These are phyloP conservation scores for Geum urbanum DNA, from an alignment of 306 rosid species.

Conservation along the genomic window DNA sequence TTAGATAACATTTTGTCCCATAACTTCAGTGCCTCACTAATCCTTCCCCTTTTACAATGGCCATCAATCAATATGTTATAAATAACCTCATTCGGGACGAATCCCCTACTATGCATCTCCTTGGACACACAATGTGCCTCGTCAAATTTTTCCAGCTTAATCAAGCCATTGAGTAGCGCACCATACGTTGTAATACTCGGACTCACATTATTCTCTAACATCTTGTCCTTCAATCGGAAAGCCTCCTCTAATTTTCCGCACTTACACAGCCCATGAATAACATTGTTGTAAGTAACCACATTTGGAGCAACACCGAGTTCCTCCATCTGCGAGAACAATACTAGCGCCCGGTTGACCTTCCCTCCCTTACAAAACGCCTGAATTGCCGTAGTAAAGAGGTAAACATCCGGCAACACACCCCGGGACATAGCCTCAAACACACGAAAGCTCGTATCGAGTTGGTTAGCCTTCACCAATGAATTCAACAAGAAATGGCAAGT, in stretches of 20 bases:
- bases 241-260: not conserved
- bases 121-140: not conserved
- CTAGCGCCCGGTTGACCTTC: not conserved
- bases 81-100: not conserved
- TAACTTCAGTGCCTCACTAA: not conserved
- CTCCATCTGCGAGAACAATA: not conserved
- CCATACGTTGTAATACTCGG: not conserved
- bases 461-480: not conserved
- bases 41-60: not conserved
- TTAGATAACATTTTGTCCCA: not conserved
- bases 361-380: conserved; percentile 1
- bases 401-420: not conserved
- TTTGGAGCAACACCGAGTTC: not conserved
- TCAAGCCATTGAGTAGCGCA: not conserved
- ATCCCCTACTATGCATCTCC: conserved; percentile 1
- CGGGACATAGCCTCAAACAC: not conserved
- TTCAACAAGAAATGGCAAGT: conserved; percentile 4
- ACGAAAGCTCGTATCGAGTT: not conserved
- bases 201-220: not conserved
- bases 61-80: conserved; percentile 1
- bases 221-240: not conserved
- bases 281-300: conserved; percentile 1
- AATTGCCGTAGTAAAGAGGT: not conserved
- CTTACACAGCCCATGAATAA: conserved; percentile 1
- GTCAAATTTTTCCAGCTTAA: not conserved